Evolutionary conservation across 345 rosid species (phyloP).

Genomic region (Euphorbia pulcherrima): DNA sequence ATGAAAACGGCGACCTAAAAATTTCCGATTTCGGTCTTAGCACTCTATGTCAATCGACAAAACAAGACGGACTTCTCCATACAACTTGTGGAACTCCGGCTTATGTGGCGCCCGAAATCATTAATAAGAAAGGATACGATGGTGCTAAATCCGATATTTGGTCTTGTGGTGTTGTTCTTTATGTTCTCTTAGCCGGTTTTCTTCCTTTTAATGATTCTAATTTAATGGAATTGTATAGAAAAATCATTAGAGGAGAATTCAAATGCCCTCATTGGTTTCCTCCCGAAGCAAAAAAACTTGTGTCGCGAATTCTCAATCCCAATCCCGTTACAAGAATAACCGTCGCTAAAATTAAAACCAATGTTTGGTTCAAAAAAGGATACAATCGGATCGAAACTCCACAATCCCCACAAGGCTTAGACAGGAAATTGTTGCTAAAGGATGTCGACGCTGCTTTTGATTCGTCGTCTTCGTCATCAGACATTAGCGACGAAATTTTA

Average conservation of each 20-base stretch:
- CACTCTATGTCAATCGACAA: conserved; percentile 50
- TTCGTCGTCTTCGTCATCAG: conserved; percentile 2
- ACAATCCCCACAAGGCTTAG: conserved; percentile 26
- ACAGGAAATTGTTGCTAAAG: conserved; percentile 24
- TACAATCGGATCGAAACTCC: conserved; percentile 47
- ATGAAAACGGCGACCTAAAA: conserved; percentile 63
- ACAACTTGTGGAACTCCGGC: conserved; percentile 95
- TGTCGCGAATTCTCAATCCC: conserved; percentile 67
- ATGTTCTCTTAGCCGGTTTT: conserved; percentile 68
- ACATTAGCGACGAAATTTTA: background rate
- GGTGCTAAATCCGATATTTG: conserved; percentile 81
- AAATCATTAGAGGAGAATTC: conserved; percentile 64
- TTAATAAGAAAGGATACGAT: conserved; percentile 69
- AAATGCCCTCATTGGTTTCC: conserved; percentile 69
- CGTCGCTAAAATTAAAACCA: conserved; percentile 49
- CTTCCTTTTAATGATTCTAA: conserved; percentile 69
- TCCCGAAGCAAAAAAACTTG: conserved; percentile 61
- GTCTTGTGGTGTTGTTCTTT: conserved; percentile 79
- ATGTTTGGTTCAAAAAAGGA: conserved; percentile 67
- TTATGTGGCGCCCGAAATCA: conserved; percentile 81
- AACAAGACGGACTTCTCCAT: conserved; percentile 74
- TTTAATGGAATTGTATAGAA: conserved; percentile 63
- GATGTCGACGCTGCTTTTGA: conserved; percentile 48
- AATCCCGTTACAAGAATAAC: conserved; percentile 57
- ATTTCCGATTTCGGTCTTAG: conserved; percentile 77